Base-by-base conservation (phyloP, 177 flowering plant genomes). In the Telopea speciosissima region DNA sequence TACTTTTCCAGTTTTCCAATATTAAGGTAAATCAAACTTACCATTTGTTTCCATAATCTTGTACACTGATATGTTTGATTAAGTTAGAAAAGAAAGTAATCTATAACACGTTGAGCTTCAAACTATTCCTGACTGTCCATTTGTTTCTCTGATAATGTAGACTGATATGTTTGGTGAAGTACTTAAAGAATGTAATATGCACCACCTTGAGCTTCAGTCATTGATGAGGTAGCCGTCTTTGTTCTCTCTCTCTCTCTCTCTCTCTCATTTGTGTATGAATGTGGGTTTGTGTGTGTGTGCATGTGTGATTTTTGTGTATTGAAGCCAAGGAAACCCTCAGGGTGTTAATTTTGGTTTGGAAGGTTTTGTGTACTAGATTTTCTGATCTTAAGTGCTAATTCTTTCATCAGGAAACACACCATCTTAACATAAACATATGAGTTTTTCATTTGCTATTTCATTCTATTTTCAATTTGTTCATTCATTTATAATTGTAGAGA, bases 161-260 rank as follows among this genome's bases (percentile, higher is more conserved):
- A 79, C 71, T 54, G 88, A 90, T 68, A 61, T 79, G 62, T 80
- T 86, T 77, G 84, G 81, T 72, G 83, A 86, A 80, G 92, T 83
- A 21, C 68, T 81, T 16, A 83, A 80, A 75, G 90, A 88, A 75
- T 88, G 96, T 65, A 74, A 68, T 63, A 75, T 77, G 21, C 95
- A 93, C 79, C 81, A 85, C 56, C 72, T 73, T 68, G 89, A 84
- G 70, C 87, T 91, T 70, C 87, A 85, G 70, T 79, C 87, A 45
- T 76, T 91, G 82, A 82, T 90, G 80, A 87, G 93, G 97, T 91
- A 81, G 71, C 24, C 31, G 23, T 73, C 25, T 62, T 40, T 63
- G 22, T 24, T 72, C 21, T 63, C 45, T 36, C 1, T 26, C 11
- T 28, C 12, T 28, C 19, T 28, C 14, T 6, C 54, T 25, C 19